Base-by-base conservation (phyloP, 768 basidiomycete genomes). In the Lentinula boryana region DNA sequence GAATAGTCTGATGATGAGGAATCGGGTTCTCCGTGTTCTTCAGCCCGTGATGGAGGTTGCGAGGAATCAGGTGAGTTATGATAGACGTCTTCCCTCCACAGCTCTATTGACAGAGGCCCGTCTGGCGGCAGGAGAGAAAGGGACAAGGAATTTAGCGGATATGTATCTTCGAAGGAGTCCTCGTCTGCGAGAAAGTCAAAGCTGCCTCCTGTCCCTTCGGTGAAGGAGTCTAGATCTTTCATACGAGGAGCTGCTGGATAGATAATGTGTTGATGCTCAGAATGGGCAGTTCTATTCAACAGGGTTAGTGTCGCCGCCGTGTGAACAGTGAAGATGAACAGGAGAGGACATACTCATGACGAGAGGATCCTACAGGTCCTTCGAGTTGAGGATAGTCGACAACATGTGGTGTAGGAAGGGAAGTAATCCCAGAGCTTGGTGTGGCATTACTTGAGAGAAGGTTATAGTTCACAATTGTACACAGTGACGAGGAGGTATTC, bases 201-300 rank as follows among this genome's bases (percentile, higher is more conserved):
- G 63, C 80, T 81, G 49, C 83, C 83, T 60, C 72, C 69, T 15
- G 80, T 82, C 35, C 83, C 83, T 51, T 84, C 83, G n/a, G 82
- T 83, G 73, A 85, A 85, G 58, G 81, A 79, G 62, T 84, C 83
- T 35, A 78, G 68, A 66, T 85, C 84, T 69, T 80, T 84, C 66
- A 85, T 65, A 61, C 75, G 67, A 9, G 83, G 84, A 32, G 84
- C 80, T 3, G 69, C 74, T 16, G 80, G 78, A 55, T 58, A 63
- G 35, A 43, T 56, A 16, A 56, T 38, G 72, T 65, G 58, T 69
- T 63, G 57, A 75, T 66, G 46, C 36, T 60, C 60, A 55, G 61
- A 40, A 68, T 69, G 50, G 64, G 67, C 50, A 65, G 67, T 36
- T 38, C 46, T 71, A 68, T n/a, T 69, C 68, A 21, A 68, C 66